phyloP scores from a whole-genome alignment of 2,329 filamentous ascomycete genomes.

The Pseudodiploospora longispora region DNA sequence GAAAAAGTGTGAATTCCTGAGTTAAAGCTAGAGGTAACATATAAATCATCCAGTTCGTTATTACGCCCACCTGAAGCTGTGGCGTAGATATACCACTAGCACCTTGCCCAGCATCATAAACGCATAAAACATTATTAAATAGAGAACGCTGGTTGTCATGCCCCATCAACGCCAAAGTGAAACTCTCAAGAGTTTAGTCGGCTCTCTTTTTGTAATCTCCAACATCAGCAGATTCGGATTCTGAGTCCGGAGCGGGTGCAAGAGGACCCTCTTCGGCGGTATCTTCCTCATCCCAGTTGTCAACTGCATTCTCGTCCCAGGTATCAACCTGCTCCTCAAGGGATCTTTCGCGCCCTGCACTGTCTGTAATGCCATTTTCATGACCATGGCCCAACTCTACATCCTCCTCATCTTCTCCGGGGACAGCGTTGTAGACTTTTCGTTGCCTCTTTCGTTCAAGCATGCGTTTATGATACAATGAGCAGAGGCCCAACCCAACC shows the following conservation, averaged over 20 bases:
- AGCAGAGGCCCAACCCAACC: constrained; percentile 63
- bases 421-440: constrained; percentile 63
- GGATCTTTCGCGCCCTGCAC: constrained; percentile 23
- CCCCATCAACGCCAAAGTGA: too few relatives aligned
- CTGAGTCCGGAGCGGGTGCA: constrained; percentile 11
- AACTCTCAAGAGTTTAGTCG: constrained; percentile 15
- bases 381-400: constrained; percentile 70
- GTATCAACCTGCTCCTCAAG: constrained; percentile 83
- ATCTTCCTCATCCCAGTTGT: constrained; percentile 50
- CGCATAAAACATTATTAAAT: too few relatives aligned
- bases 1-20: too few relatives aligned
- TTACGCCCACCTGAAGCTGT: too few relatives aligned
- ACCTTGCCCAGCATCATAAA: too few relatives aligned
- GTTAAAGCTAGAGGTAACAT: too few relatives aligned
- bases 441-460: constrained; percentile 73
- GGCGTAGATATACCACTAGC: too few relatives aligned
- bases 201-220: constrained; percentile 25
- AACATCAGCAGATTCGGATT: constrained; percentile 17
- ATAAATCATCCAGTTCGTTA: too few relatives aligned
- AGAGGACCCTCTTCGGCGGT: constrained; percentile 15
- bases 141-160: too few relatives aligned
- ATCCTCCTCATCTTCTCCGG: constrained; percentile 56
- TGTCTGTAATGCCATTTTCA: constrained; percentile 54
- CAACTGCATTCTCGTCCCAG: constrained; percentile 77
- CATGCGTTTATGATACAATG: constrained; percentile 95